phyloP scores from a whole-genome alignment of 108 stramenopile genomes.

The Stephanodiscus minutulus region DNA sequence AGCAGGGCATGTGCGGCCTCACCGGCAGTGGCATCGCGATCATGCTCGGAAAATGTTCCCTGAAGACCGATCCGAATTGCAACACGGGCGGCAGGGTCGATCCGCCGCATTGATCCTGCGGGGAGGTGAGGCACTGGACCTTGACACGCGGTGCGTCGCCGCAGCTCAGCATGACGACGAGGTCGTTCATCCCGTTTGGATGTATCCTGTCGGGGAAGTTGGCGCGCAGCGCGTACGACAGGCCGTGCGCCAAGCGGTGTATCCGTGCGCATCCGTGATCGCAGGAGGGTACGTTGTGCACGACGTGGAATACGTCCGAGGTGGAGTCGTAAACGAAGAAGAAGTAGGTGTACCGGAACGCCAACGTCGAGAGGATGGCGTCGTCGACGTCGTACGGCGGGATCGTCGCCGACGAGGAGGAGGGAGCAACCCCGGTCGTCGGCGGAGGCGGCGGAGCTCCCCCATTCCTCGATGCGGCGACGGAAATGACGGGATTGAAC shows the following conservation, averaged over 20 bases:
- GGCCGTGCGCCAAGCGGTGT: conserved; percentile 30
- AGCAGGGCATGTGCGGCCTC: conserved; percentile 27
- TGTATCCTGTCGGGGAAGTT: conserved; percentile 47
- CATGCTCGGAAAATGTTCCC: conserved; percentile 23
- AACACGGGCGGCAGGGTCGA: conserved; percentile 37
- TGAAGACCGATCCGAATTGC: conserved; percentile 43
- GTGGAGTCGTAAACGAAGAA: conserved; percentile 40
- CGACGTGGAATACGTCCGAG: conserved; percentile 29
- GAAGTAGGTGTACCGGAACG: conserved; percentile 42
- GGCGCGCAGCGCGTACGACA: conserved; percentile 32
- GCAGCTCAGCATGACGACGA: conserved; percentile 25
- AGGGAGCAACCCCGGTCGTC: too few species aligned
- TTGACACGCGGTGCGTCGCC: conserved; percentile 43
- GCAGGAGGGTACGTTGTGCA: conserved; percentile 29
- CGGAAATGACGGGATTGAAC: too few species aligned
- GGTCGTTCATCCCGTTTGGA: conserved; percentile 10
- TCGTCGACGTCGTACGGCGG: conserved; percentile 37
- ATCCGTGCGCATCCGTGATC: conserved; percentile 38
- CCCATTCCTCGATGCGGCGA: too few species aligned
- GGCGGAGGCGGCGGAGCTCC: too few species aligned
- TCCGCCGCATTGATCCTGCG: neutral
- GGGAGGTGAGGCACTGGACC: neutral
- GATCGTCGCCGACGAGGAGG: neutral
- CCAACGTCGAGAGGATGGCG: conserved; percentile 3
- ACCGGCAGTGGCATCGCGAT: conserved; percentile 51